Evolutionary conservation across 169 alveolate genomes (phyloP).

Genomic region (Perkinsus marinus): DNA sequence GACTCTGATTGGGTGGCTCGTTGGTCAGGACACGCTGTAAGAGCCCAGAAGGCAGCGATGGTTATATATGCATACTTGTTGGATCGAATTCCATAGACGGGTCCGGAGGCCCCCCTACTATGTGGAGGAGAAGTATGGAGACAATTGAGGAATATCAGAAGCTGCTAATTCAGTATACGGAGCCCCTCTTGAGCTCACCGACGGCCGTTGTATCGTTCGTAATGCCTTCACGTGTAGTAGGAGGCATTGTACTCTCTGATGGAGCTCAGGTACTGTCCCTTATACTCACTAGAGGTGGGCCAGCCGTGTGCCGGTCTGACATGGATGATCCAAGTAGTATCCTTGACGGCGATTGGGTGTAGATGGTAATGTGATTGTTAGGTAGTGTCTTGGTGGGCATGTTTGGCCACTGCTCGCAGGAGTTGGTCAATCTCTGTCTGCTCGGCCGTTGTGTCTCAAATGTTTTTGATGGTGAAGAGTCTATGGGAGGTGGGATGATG

Average conservation of each 20-base stretch:
- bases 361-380: neutral
- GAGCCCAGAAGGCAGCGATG: neutral
- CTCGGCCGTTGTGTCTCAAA: slow-evolving; percentile 28
- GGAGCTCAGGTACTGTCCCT: neutral
- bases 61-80: neutral
- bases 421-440: slow-evolving; percentile 30
- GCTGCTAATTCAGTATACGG: neutral
- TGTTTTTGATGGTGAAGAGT: slow-evolving; percentile 25
- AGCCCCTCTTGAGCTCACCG: neutral
- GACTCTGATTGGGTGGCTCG: neutral
- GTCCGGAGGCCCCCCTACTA: neutral
- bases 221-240: neutral
- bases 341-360: neutral
- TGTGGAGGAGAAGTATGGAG: neutral
- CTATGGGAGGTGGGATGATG: slow-evolving; percentile 7
- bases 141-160: neutral
- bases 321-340: slow-evolving; percentile 7
- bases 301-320: neutral
- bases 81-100: neutral
- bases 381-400: slow-evolving; percentile 18
- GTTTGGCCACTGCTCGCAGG: slow-evolving; percentile 38
- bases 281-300: neutral
- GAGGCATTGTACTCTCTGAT: neutral
- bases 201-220: neutral
- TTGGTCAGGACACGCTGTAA: neutral